phyloP scores from a whole-genome alignment of 495 filamentous ascomycete genomes.

The Xylaria grammica region DNA sequence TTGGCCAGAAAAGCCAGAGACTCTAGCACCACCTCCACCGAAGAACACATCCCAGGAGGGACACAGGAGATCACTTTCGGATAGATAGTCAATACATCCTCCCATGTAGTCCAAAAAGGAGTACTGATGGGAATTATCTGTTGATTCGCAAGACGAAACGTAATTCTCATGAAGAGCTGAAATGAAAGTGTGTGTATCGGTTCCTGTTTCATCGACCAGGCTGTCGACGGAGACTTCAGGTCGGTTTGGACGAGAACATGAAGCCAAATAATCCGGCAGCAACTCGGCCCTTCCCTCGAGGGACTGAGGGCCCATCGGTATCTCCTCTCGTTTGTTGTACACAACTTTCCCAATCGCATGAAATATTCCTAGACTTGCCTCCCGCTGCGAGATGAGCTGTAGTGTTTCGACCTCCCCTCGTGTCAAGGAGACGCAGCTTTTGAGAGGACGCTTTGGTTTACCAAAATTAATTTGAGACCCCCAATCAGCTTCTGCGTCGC shows the following conservation, averaged over 20 bases:
- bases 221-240: constrained; percentile 75
- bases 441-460: constrained; percentile 63
- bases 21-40: constrained; percentile 48
- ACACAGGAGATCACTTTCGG: constrained; percentile 82
- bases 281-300: constrained; percentile 46
- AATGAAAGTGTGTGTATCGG: constrained; percentile 86
- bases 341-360: constrained; percentile 95
- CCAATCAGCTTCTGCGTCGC: constrained; percentile 68
- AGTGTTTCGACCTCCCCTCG: constrained; percentile 74
- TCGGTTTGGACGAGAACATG: constrained; percentile 64
- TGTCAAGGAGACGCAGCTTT: constrained; percentile 63
- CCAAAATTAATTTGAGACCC: constrained; percentile 67
- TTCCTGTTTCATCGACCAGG: constrained; percentile 86
- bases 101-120: constrained; percentile 69
- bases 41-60: constrained; percentile 63
- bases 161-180: constrained; percentile 97
- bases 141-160: constrained; percentile 75
- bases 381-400: constrained; percentile 78
- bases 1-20: constrained; percentile 44
- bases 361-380: constrained; percentile 88
- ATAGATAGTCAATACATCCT: constrained; percentile 80
- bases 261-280: constrained; percentile 65
- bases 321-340: constrained; percentile 82
- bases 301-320: constrained; percentile 33
- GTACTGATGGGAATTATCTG: constrained; percentile 47